Conservation (phyloP, 2,329 filamentous ascomycete species). For the Colletotrichum sp. region DNA sequence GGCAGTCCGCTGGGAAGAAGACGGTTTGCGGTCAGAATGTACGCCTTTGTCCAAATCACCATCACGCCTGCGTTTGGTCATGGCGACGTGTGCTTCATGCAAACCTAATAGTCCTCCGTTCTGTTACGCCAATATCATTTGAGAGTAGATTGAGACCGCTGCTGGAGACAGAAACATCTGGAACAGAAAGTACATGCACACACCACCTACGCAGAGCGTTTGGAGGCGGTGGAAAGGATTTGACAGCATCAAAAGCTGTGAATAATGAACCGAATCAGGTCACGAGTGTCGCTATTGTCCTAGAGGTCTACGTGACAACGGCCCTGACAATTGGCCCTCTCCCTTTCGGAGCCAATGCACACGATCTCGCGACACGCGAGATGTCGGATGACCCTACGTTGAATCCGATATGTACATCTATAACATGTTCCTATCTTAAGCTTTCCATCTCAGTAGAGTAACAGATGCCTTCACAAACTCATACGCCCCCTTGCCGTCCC, state of each 20-base stretch:
- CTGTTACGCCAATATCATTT: neutral
- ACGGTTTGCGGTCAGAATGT: neutral
- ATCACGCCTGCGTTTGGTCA: neutral
- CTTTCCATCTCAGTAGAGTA: slow-evolving; percentile 68
- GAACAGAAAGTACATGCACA: neutral
- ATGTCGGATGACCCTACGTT: neutral
- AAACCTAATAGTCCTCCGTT: neutral
- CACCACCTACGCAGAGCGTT: neutral
- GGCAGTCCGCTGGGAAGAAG: neutral
- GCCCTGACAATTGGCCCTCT: neutral
- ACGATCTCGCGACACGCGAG: neutral
- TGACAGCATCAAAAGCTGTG: neutral
- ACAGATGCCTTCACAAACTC: slow-evolving; percentile 74
- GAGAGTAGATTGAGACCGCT: neutral
- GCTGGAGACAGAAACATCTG: neutral
- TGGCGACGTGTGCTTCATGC: neutral
- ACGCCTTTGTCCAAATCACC: neutral
- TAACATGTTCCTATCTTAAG: neutral
- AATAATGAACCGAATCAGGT: neutral
- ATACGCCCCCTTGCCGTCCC: slow-evolving; percentile 67
- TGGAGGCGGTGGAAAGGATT: neutral
- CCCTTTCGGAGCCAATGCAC: neutral
- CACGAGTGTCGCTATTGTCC: neutral
- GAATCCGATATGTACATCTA: neutral
- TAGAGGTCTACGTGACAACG: neutral